These are phyloP conservation scores for Hymenoscyphus scutula DNA, from an alignment of 2,329 filamentous ascomycete genomes.

Conservation along the genomic window DNA sequence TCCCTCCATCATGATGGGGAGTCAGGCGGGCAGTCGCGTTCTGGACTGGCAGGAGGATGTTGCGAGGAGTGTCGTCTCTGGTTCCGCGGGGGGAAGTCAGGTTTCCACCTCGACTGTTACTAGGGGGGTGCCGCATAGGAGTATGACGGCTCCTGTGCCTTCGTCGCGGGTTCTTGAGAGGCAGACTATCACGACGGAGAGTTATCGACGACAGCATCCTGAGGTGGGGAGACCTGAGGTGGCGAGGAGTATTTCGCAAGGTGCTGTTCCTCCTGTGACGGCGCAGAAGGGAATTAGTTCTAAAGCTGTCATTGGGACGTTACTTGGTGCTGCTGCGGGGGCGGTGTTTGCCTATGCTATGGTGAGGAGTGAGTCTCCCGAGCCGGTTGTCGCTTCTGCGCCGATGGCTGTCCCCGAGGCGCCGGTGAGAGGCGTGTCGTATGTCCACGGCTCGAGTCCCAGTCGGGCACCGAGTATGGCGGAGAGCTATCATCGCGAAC, in stretches of 20 bases:
- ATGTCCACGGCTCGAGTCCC: not conserved
- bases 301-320: slow-evolving; percentile 68
- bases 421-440: not conserved
- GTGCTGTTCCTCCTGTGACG: not conserved
- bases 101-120: not conserved
- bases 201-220: slow-evolving; percentile 8
- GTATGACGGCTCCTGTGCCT: not conserved
- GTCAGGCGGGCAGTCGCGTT: slow-evolving; percentile 38
- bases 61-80: slow-evolving; percentile 28
- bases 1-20: slow-evolving; percentile 27
- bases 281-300: slow-evolving; percentile 45
- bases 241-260: not conserved
- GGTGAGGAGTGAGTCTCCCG: slow-evolving; percentile 53
- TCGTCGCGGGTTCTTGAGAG: not conserved
- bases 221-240: not conserved
- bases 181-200: slow-evolving; percentile 14
- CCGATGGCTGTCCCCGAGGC: slow-evolving; percentile 2
- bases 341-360: slow-evolving; percentile 75
- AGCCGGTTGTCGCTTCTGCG: slow-evolving; percentile 8
- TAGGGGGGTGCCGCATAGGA: not conserved
- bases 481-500: not conserved
- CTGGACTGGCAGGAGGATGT: slow-evolving; percentile 45
- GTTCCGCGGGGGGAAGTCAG: not conserved
- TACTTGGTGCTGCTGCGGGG: slow-evolving; percentile 76
- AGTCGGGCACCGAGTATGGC: not conserved